These are phyloP conservation scores for Aspergillus haitiensis DNA, from an alignment of 495 filamentous ascomycete species.

Conservation along the genomic window DNA sequence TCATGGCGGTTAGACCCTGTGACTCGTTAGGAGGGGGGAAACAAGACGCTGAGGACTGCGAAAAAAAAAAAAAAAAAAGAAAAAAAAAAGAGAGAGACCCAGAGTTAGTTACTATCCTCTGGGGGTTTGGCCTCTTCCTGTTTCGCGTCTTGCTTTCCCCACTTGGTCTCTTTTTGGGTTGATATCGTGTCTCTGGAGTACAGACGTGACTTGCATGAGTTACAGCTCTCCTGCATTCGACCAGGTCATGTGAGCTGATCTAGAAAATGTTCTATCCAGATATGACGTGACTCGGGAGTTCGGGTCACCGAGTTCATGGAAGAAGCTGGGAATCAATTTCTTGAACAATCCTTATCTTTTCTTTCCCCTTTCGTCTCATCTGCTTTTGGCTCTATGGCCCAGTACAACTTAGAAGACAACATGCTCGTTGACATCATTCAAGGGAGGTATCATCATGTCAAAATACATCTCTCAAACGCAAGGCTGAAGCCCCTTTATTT, in stretches of 20 bases:
- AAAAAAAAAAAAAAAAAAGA: too few species aligned
- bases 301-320: too few species aligned
- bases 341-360: conserved; percentile 4
- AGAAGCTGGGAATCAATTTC: neutral
- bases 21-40: neutral
- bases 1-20: neutral
- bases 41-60: too few species aligned
- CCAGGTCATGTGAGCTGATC: conserved; percentile 16
- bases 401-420: neutral
- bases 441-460: conserved; percentile 16
- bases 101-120: too few species aligned
- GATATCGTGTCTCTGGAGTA: neutral
- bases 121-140: too few species aligned
- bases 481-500: conserved; percentile 9
- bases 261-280: neutral
- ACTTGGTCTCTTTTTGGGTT: neutral
- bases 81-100: too few species aligned
- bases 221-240: conserved; percentile 16
- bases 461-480: conserved; percentile 12
- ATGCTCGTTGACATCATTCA: conserved; percentile 16
- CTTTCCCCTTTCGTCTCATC: neutral
- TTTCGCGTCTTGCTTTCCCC: too few species aligned
- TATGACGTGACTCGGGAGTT: too few species aligned
- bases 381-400: too few species aligned
- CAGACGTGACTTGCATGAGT: conserved; percentile 2